phyloP scores from a whole-genome alignment of 2,329 filamentous ascomycete species.

The Calonectria pseudoturangicola region DNA sequence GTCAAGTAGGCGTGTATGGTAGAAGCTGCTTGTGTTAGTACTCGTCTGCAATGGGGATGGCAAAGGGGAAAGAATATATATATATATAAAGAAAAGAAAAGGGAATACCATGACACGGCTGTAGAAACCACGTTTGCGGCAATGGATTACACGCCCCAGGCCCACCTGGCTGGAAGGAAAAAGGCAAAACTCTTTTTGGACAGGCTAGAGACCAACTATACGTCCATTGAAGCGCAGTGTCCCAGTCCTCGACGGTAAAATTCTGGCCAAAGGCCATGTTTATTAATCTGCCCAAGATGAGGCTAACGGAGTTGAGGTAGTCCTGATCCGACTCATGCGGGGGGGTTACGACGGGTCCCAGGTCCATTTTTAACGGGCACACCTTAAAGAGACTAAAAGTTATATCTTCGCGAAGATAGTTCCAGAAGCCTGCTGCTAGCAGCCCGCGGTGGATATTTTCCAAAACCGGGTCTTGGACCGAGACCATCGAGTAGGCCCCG shows the following conservation, averaged over 20 bases:
- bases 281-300: conserved; percentile 65
- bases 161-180: conserved; percentile 44
- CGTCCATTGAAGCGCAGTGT: conserved; percentile 48
- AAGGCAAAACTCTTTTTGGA: conserved; percentile 59
- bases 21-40: conserved; percentile 57
- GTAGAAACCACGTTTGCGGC: conserved; percentile 63
- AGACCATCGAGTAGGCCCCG: conserved; percentile 67
- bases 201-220: conserved; percentile 57
- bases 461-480: conserved; percentile 50
- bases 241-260: conserved; percentile 46
- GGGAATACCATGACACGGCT: conserved; percentile 64
- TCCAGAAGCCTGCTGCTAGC: conserved; percentile 67
- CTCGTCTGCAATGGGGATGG: not conserved
- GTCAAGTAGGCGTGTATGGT: conserved; percentile 66
- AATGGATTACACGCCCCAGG: conserved; percentile 48
- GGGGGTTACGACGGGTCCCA: conserved; percentile 49
- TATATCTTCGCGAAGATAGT: conserved; percentile 72
- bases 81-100: too few species aligned
- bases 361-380: conserved; percentile 64
- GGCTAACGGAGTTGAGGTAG: conserved; percentile 63
- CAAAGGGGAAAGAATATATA: not conserved
- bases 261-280: conserved; percentile 59
- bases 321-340: conserved; percentile 48
- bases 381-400: conserved; percentile 69
- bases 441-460: conserved; percentile 55